Percentiles rank a stretch among this genome's conserved stretches.
These are phyloP conservation scores for Beta lomatogona DNA, from an alignment of 179 eudicot species.

Conservation along the genomic window DNA sequence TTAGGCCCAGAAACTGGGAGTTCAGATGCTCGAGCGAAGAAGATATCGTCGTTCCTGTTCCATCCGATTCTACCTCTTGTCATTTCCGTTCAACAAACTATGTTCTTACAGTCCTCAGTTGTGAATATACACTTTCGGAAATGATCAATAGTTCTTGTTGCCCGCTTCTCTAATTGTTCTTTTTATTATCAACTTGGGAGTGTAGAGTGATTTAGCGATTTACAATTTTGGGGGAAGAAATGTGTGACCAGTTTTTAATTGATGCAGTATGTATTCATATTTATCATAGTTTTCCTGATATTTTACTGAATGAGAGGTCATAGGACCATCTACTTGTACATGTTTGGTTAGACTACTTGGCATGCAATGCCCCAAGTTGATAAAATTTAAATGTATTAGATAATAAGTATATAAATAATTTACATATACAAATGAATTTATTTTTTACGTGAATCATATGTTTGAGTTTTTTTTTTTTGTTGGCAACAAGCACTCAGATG, in stretches of 20 bases:
- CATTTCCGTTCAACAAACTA: conserved; percentile 85
- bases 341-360: not conserved
- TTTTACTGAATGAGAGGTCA: not conserved
- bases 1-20: conserved; percentile 84
- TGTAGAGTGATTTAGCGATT: not conserved
- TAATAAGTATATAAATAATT: too few species aligned
- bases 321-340: not conserved
- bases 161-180: not conserved
- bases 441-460: too few species aligned
- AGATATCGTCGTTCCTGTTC: conserved; percentile 84
- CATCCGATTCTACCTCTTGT: conserved; percentile 90
- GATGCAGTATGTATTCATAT: not conserved
- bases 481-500: too few species aligned
- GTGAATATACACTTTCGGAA: conserved; percentile 96
- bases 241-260: not conserved
- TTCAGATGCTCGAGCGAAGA: conserved; percentile 73
- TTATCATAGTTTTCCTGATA: not conserved
- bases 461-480: too few species aligned
- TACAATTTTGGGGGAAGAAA: not conserved
- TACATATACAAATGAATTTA: too few species aligned
- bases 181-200: too few species aligned
- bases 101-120: conserved; percentile 76
- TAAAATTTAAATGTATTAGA: too few species aligned
- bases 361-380: not conserved
- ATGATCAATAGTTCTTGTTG: conserved; percentile 30